These are phyloP conservation scores for Blastobotrys illinoisensis DNA, from an alignment of 1,139 yeast genomes.

Conservation along the genomic window DNA sequence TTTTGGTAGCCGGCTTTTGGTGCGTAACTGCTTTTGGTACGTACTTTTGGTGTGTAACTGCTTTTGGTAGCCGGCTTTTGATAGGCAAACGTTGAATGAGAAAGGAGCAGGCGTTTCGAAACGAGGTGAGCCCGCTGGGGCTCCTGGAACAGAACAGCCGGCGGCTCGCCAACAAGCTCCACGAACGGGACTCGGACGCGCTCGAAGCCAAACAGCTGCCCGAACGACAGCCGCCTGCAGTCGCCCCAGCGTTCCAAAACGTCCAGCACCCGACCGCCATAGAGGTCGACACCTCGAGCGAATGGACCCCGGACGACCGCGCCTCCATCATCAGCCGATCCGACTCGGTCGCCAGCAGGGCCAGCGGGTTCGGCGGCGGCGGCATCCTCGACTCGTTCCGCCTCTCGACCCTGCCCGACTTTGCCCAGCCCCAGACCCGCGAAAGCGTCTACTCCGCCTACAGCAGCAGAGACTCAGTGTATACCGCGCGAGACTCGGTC, in stretches of 20 bases:
- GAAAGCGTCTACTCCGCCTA: not conserved
- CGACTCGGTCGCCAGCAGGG: conserved; percentile 12
- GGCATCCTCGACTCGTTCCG: conserved; percentile 29
- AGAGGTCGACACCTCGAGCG: conserved; percentile 8
- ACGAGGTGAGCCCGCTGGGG: conserved; percentile 28
- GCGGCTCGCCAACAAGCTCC: conserved; percentile 24
- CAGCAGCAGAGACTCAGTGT: not conserved
- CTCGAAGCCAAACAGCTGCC: not conserved
- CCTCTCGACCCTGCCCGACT: conserved; percentile 23
- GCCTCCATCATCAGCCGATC: conserved; percentile 11
- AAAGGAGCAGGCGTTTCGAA: conserved; percentile 15
- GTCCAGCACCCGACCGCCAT: conserved; percentile 5
- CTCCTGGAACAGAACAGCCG: conserved; percentile 28
- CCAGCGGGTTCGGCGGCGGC: conserved; percentile 16
- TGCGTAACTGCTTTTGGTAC: no score
- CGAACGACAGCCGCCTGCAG: not conserved
- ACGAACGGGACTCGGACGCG: conserved; percentile 2
- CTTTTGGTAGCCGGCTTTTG: no score
- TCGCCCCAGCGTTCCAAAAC: not conserved
- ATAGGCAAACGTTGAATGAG: no score
- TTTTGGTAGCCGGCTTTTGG: no score
- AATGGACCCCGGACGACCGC: conserved; percentile 15
- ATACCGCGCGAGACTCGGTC: not conserved
- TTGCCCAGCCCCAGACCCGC: not conserved
- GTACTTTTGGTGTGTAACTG: no score